Base-by-base conservation (phyloP, 192 early-diverging fungal genomes). In the Mortierella claussenii region DNA sequence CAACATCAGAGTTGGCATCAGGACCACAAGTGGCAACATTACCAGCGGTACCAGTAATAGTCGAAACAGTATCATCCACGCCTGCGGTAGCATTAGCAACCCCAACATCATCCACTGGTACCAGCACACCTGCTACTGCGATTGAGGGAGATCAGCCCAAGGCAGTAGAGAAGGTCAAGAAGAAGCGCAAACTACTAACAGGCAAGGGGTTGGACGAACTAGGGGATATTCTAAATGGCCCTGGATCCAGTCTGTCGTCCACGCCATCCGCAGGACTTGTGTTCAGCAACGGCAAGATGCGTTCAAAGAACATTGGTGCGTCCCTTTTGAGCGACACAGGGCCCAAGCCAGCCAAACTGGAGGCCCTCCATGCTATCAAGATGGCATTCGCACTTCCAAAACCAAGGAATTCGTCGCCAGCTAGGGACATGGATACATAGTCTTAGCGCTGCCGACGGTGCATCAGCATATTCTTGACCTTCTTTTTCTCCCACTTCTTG, bases 171-270 rank as follows among this genome's bases (percentile, higher is more conserved):
- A 67, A 66, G 46, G 30, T 62, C 24, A 76, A 76, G 32, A 76
- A 76, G 65, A 76, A 67, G 53, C 73, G 73, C 8, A 76, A 46
- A 26, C 59, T 76, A 3, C 34, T 76, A 27, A 62, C 52, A 11
- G 73, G 73, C 28, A 76, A 76, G 28, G 73, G 73, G 30, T 26
- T 76, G 32, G 64, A 55, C 1, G 64, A 76, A 18, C 46, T 76
- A 5, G 73, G 73, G 8, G 73, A 76, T 11, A 76, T 76, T n/a
- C 55, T 76, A 58, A 61, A 55, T 24, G 64, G 64, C 6, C 73
- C 73, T 40, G 64, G 64, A 26, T 60, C 59, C 13, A 52, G 45
- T 9, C 20, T 65, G 0, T 47, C 56, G 13, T 64, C 69, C 11
- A 43, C 69, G 1, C 55, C 69, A 17, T 58, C 61, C 2, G 27